Conservation (phyloP, 768 basidiomycete genomes). For the Tulasnella sp. region DNA sequence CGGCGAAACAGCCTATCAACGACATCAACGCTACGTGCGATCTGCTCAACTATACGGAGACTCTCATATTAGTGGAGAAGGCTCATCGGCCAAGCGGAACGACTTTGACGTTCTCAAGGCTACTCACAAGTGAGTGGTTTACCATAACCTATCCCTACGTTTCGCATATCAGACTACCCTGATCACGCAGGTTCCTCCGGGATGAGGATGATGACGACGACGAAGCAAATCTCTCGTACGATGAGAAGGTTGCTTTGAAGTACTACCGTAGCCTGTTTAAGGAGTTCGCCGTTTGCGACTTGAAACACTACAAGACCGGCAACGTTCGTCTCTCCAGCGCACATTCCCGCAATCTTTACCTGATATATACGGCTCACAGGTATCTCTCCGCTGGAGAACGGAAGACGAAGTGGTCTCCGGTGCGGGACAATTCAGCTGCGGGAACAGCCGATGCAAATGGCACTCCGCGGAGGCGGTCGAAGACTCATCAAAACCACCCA, state of each 20-base stretch:
- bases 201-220: slow-evolving; percentile 33
- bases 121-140: slow-evolving; percentile 25
- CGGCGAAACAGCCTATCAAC: slow-evolving; percentile 23
- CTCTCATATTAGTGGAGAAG: not conserved
- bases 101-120: slow-evolving; percentile 34
- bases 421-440: slow-evolving; percentile 79
- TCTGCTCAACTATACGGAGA: slow-evolving; percentile 11
- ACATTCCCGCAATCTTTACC: not conserved
- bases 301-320: slow-evolving; percentile 92
- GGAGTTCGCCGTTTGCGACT: slow-evolving; percentile 83
- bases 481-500: slow-evolving; percentile 21
- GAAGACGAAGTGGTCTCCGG: slow-evolving; percentile 81
- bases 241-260: slow-evolving; percentile 75
- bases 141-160: not conserved
- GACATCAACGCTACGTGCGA: slow-evolving; percentile 21
- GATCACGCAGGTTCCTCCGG: slow-evolving; percentile 56
- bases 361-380: slow-evolving; percentile 30
- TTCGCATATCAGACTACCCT: not conserved
- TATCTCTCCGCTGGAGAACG: slow-evolving; percentile 89
- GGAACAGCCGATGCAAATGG: slow-evolving; percentile 70
- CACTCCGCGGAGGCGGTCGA: slow-evolving; percentile 32
- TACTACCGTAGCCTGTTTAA: slow-evolving; percentile 84
- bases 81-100: slow-evolving; percentile 17
- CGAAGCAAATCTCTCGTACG: slow-evolving; percentile 44
- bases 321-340: slow-evolving; percentile 42